Conservation (phyloP, 2,329 filamentous ascomycete species). For the Colletotrichum sp. region DNA sequence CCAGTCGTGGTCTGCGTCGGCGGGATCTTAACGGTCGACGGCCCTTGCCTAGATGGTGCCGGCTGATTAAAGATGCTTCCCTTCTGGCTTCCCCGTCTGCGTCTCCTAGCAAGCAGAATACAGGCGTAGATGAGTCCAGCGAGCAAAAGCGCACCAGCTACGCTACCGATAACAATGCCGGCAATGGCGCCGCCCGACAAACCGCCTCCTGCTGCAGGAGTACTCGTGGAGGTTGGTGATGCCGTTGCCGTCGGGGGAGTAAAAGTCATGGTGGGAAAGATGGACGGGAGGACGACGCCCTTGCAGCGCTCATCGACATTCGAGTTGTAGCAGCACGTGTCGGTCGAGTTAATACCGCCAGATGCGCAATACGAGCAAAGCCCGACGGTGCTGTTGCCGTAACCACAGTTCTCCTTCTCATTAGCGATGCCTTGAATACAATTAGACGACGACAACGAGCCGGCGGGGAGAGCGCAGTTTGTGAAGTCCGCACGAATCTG, state of each 20-base stretch:
- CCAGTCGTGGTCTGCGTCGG: conserved; percentile 43
- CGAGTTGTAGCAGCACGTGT: conserved; percentile 91
- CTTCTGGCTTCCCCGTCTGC: conserved; percentile 63
- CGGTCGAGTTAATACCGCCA: conserved; percentile 88
- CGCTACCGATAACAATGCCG: conserved; percentile 83
- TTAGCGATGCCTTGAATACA: conserved; percentile 83
- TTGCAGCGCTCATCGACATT: conserved; percentile 76
- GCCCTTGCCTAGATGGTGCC: conserved; percentile 67
- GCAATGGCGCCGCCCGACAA: conserved; percentile 89
- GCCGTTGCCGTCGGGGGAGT: conserved; percentile 51
- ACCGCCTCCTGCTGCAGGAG: conserved; percentile 36
- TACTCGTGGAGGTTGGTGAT: conserved; percentile 35
- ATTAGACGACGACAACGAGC: conserved; percentile 71
- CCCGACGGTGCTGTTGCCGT: conserved; percentile 70
- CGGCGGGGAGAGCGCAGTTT: conserved; percentile 83
- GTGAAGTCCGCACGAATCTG: conserved; percentile 93
- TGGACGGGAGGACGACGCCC: conserved; percentile 78
- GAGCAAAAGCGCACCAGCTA: conserved; percentile 75
- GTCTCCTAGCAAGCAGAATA: conserved; percentile 53
- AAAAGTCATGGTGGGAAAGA: conserved; percentile 72
- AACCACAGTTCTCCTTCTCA: conserved; percentile 88
- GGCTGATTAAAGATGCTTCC: conserved; percentile 90
- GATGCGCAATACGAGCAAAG: conserved; percentile 86
- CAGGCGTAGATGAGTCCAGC: conserved; percentile 73
- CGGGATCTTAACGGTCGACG: conserved; percentile 43